Evolutionary conservation across 2,329 filamentous ascomycete genomes (phyloP), one percentile per base, ranked within the genome.

Genomic region (Trichoderma citrinoviride): DNA sequence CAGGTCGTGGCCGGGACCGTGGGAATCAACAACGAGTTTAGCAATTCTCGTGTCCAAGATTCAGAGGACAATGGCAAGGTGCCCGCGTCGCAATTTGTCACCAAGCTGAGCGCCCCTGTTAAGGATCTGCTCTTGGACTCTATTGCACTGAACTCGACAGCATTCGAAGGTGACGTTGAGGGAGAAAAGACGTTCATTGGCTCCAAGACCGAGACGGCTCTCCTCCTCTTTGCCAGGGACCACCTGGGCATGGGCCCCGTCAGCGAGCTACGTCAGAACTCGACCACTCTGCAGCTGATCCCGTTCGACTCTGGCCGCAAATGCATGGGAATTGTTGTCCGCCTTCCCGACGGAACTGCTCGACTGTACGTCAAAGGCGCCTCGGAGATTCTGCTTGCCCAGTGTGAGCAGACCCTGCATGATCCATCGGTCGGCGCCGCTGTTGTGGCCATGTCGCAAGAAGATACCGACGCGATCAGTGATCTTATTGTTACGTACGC

Each of bases 221-320:
- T 92, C 64, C 82, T 93, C n/a, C 84, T 87, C 27, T 85, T 91
- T 70, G 89, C 88, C 15, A 83, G 83, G 55, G 85, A 88, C 57
- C 81, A 89, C 71, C 80, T 92, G 6, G 87, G 82, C 17, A 88
- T 92, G 85, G 84, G 86, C 3, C 82, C 85, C 4, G 81, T 92
- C 17, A 81, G 80, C 50, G 84, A 89, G 70, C 83, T 90, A 71
- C 86, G 90, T 6, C 84, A 86, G 65, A 85, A 85, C 65, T 80
- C 79, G 29, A 81, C 78, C 58, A 82, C 85, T 21, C 77, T 88
- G 44, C 90, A 92, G 71, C 79, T 92, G 53, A 85, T 92, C 66
- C 90, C 90, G 0, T 92, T 93, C 69, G 90, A 92, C 73, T 92
- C 90, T 37, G 83, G 85, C 10, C 85, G 90, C 69, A 93, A 92